A percentile compares a stretch with the other conserved stretches of the same genome.
Conservation (phyloP, 768 basidiomycete genomes). For the Mycena vitilis region DNA sequence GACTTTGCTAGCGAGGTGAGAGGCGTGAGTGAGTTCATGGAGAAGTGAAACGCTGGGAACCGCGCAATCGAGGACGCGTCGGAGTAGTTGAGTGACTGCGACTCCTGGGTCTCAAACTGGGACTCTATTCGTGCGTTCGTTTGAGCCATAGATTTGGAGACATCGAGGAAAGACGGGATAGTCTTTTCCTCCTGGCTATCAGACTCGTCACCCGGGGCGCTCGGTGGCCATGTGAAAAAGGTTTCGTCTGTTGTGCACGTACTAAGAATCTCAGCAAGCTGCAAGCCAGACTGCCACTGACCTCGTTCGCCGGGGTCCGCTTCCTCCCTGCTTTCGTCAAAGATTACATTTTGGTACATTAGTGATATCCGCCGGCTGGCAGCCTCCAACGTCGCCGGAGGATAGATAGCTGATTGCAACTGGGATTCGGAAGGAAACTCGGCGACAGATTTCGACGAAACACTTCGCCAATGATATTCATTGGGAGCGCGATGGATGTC, state of each 20-base stretch:
- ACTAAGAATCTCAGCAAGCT: neutral
- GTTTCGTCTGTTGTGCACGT: slow-evolving; percentile 48
- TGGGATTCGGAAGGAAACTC: neutral
- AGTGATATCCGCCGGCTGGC: slow-evolving; percentile 77
- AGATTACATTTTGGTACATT: slow-evolving; percentile 80
- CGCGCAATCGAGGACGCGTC: slow-evolving; percentile 77
- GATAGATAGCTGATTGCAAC: slow-evolving; percentile 46
- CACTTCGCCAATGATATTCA: slow-evolving; percentile 40
- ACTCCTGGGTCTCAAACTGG: slow-evolving; percentile 45
- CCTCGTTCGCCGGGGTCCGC: neutral
- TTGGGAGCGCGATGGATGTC: slow-evolving; percentile 29
- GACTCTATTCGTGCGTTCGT: slow-evolving; percentile 36
- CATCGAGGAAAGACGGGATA: slow-evolving; percentile 43
- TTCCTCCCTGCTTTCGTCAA: slow-evolving; percentile 58
- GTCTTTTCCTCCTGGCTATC: slow-evolving; percentile 35
- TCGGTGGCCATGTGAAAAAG: slow-evolving; percentile 70
- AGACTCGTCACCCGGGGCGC: slow-evolving; percentile 41
- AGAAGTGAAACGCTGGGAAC: slow-evolving; percentile 83
- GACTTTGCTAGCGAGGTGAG: slow-evolving; percentile 53
- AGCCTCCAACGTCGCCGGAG: slow-evolving; percentile 68
- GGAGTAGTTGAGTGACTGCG: slow-evolving; percentile 68
- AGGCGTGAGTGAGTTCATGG: slow-evolving; percentile 66
- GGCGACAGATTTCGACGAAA: slow-evolving; percentile 34
- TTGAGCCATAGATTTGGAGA: slow-evolving; percentile 32
- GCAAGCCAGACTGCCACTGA: neutral